Evolutionary conservation across 2,329 filamentous ascomycete species (phyloP).

Genomic region (Pseudogymnoascus sp.): DNA sequence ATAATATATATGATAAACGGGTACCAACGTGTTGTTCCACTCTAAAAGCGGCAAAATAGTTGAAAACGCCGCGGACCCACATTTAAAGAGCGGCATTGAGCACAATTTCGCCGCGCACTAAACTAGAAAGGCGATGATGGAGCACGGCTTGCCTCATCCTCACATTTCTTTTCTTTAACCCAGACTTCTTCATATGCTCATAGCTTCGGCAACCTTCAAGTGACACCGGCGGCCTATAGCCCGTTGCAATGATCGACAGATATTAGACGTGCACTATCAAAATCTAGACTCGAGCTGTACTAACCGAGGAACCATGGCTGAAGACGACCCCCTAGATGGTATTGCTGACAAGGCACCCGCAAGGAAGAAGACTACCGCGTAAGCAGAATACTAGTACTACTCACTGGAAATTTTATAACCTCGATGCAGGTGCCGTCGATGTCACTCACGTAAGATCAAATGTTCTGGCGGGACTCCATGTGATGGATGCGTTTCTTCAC

Average conservation of each 20-base stretch:
- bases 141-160: neutral
- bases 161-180: neutral
- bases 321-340: neutral
- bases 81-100: neutral
- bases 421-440: slow-evolving; percentile 7
- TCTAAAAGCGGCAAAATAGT: neutral
- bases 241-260: neutral
- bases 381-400: neutral
- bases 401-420: neutral
- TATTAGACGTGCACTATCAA: neutral
- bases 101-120: neutral
- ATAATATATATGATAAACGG: neutral
- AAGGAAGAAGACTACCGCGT: neutral
- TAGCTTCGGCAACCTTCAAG: neutral
- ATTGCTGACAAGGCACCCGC: neutral
- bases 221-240: neutral
- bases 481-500: slow-evolving; percentile 23
- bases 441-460: slow-evolving; percentile 27
- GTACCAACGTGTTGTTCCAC: neutral
- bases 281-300: neutral
- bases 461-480: slow-evolving; percentile 31
- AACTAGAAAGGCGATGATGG: neutral
- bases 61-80: neutral
- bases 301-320: neutral
- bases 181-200: neutral